Percentiles rank a stretch among this genome's conserved stretches.
These are phyloP conservation scores for Xylariaceae sp. DNA, from an alignment of 2,329 filamentous ascomycete genomes.

Conservation along the genomic window DNA sequence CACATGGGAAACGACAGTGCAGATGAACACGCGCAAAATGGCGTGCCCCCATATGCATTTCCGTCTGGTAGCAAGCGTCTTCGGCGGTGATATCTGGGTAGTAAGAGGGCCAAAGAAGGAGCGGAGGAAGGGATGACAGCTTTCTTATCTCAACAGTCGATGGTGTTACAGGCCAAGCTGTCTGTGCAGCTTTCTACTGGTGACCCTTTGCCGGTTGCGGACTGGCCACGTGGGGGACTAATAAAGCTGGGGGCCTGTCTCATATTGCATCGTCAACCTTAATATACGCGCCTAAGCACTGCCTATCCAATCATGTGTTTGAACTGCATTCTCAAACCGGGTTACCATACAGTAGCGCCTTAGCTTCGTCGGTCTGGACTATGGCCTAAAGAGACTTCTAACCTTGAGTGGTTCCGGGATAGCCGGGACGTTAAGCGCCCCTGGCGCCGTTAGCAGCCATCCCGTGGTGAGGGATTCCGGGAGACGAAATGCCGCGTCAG, in stretches of 20 bases:
- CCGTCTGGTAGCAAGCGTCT: neutral
- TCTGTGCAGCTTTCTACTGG: constrained; percentile 2
- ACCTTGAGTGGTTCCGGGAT: constrained; percentile 22
- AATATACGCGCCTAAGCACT: constrained; percentile 16
- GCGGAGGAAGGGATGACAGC: neutral
- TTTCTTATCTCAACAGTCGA: constrained; percentile 9
- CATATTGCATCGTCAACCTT: constrained; percentile 8
- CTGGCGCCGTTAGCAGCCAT: constrained; percentile 25
- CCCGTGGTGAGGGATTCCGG: constrained; percentile 5
- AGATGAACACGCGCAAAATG: neutral
- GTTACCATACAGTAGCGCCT: constrained; percentile 24
- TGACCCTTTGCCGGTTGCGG: neutral
- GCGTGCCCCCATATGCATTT: neutral
- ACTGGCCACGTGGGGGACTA: constrained; percentile 1
- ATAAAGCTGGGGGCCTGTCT: neutral
- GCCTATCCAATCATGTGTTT: constrained; percentile 24
- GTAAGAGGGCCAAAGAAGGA: neutral
- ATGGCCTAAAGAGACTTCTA: constrained; percentile 8
- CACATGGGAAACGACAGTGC: neutral
- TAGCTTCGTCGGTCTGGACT: constrained; percentile 22
- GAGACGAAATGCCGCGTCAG: constrained; percentile 17
- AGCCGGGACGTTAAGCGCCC: constrained; percentile 21
- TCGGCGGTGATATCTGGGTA: neutral
- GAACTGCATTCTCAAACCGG: neutral
- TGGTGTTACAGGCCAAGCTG: constrained; percentile 13